Percentiles rank a stretch among this genome's conserved stretches.
Conservation (phyloP, 306 rosid species). For the Vachellia collinsii region DNA sequence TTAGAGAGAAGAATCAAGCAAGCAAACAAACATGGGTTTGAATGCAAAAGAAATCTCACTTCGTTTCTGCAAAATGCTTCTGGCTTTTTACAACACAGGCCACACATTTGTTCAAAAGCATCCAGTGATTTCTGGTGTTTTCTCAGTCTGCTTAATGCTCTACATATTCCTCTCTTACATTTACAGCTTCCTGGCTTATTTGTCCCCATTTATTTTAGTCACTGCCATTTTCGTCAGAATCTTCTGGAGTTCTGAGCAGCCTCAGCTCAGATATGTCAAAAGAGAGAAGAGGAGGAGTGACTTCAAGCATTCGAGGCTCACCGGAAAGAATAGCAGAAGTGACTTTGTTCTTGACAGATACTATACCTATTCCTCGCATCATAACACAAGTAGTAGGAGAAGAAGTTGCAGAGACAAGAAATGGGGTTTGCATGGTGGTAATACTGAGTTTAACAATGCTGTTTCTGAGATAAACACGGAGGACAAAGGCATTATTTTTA, state of each 20-base stretch:
- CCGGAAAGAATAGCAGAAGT: constrained; percentile 10
- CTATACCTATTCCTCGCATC: constrained; percentile 35
- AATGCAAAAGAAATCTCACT: constrained; percentile 55
- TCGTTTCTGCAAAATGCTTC: constrained; percentile 47
- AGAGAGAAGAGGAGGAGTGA: constrained; percentile 30
- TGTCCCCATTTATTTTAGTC: constrained; percentile 64
- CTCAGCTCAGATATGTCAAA: constrained; percentile 17
- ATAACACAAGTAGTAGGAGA: constrained; percentile 61
- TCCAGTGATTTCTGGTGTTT: constrained; percentile 51
- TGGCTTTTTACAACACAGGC: constrained; percentile 42
- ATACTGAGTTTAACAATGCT: constrained; percentile 27
- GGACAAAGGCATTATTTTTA: constrained; percentile 3
- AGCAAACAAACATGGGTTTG: constrained; percentile 59
- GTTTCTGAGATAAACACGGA: background rate
- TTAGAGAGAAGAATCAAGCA: background rate
- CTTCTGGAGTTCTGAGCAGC: constrained; percentile 78
- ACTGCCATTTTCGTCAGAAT: constrained; percentile 54
- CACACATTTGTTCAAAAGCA: constrained; percentile 47
- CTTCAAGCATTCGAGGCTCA: background rate
- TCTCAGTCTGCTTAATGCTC: constrained; percentile 43
- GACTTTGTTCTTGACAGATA: constrained; percentile 32
- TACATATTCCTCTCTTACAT: constrained; percentile 60
- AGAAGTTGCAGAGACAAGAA: constrained; percentile 50
- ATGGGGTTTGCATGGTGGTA: constrained; percentile 44
- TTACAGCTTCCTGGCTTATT: constrained; percentile 52